Conservation (phyloP, 2,329 filamentous ascomycete species). For the Blumeriella jaapii region DNA sequence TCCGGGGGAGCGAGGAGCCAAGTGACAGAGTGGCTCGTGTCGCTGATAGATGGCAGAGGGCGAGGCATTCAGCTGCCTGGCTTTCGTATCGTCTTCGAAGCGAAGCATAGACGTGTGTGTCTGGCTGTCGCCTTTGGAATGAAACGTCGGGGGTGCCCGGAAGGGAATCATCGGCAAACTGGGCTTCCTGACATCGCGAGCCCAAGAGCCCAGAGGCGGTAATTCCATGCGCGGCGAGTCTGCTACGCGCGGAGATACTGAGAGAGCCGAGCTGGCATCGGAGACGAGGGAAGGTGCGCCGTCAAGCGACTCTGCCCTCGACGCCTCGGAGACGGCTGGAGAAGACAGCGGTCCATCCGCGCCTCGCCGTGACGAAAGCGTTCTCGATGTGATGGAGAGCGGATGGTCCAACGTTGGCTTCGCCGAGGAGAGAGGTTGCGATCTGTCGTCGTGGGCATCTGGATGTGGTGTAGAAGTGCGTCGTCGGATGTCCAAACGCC, state of each 20-base stretch:
- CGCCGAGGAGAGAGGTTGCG: constrained; percentile 25
- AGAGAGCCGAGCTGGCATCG: constrained; percentile 53
- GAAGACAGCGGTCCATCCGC: constrained; percentile 50
- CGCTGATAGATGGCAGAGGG: constrained; percentile 12
- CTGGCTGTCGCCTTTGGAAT: constrained; percentile 19
- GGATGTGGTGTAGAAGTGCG: constrained; percentile 20
- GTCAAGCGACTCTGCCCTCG: constrained; percentile 43
- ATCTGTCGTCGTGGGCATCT: constrained; percentile 23
- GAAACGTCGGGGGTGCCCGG: constrained; percentile 14
- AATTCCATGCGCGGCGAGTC: constrained; percentile 25
- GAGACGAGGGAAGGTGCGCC: constrained; percentile 59
- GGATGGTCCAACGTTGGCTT: constrained; percentile 13
- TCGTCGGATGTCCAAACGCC: constrained; percentile 27
- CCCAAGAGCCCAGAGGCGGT: constrained; percentile 20
- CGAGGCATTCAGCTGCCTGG: constrained; percentile 3
- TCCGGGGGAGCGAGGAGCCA: constrained; percentile 10
- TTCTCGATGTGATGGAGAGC: constrained; percentile 8
- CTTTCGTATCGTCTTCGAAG: constrained; percentile 16
- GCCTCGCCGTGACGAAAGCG: constrained; percentile 27
- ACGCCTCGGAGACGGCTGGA: constrained; percentile 51
- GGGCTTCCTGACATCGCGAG: constrained; percentile 19
- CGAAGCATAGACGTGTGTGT: constrained; percentile 15
- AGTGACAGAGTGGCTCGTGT: constrained; percentile 6
- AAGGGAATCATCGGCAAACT: constrained; percentile 24
- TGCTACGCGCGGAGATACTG: constrained; percentile 39